A percentile compares a stretch with the other conserved stretches of the same genome.
Evolutionary conservation across 2,329 filamentous ascomycete species (phyloP).

Genomic region (Fusarium compactum): DNA sequence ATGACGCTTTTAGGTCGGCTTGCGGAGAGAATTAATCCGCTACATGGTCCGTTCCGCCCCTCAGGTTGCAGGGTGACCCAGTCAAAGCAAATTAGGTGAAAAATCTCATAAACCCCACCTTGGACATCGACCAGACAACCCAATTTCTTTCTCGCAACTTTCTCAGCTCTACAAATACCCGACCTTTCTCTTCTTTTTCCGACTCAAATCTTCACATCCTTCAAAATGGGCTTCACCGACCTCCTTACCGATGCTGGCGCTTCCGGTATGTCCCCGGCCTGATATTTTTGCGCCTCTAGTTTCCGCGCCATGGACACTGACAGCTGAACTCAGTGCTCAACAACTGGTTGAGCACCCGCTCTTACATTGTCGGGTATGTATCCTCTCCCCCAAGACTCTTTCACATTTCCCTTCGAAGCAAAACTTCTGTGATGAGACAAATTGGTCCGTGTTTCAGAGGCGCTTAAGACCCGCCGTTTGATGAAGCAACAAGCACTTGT

Average conservation of each 20-base stretch:
- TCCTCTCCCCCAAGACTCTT: not conserved
- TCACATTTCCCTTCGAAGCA: not conserved
- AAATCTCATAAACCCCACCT: conserved; percentile 59
- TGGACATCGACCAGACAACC: conserved; percentile 54
- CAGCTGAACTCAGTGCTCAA: conserved; percentile 70
- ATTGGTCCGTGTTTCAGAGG: conserved; percentile 97
- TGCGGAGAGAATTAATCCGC: conserved; percentile 28
- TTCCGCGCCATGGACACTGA: conserved; percentile 51
- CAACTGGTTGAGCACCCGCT: conserved; percentile 79
- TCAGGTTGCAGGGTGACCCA: conserved; percentile 30
- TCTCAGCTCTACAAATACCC: conserved; percentile 49
- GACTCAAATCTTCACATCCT: conserved; percentile 45
- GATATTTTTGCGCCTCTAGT: conserved; percentile 44
- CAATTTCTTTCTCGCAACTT: conserved; percentile 50
- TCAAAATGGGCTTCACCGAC: conserved; percentile 77
- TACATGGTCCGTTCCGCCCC: conserved; percentile 7
- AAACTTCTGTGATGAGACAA: conserved; percentile 74
- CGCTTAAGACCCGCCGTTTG: conserved; percentile 91
- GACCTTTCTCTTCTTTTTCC: conserved; percentile 41
- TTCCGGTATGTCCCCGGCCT: conserved; percentile 52
- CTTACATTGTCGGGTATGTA: conserved; percentile 86
- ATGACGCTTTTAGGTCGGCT: conserved; percentile 17
- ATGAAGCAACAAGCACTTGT: conserved; percentile 79
- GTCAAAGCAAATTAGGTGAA: conserved; percentile 50
- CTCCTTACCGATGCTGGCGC: conserved; percentile 74